Percentiles rank a stretch among this genome's conserved stretches.
Conservation (phyloP, 805 yeast genomes). For the Ogataea allantospora region DNA sequence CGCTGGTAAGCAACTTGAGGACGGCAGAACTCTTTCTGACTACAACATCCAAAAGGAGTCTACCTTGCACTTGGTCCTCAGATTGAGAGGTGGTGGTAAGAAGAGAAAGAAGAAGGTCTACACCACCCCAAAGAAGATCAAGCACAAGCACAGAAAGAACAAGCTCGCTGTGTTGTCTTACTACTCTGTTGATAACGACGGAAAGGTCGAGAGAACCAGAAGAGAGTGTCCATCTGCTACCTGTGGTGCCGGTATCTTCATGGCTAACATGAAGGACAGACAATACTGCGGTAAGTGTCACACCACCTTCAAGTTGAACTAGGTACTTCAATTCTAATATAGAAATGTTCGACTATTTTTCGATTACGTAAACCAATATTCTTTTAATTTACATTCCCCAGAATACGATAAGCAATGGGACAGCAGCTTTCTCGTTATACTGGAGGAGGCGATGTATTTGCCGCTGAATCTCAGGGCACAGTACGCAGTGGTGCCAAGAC, state of each 20-base stretch:
- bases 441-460: background rate
- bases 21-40: slow-evolving; percentile 97
- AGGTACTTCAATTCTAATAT: slow-evolving; percentile 2
- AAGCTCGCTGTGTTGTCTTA: slow-evolving; percentile 98
- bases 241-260: slow-evolving; percentile 99
- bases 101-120: slow-evolving; percentile 99
- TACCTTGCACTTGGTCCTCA: slow-evolving; percentile 90
- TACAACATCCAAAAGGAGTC: slow-evolving; percentile 99
- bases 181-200: slow-evolving; percentile 99
- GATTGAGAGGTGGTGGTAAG: slow-evolving; percentile 98
- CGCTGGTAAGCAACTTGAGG: slow-evolving; percentile 99
- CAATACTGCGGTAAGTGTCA: slow-evolving; percentile 99
- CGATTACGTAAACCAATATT: slow-evolving; percentile 5
- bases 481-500: background rate
- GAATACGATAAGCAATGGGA: slow-evolving; percentile 14
- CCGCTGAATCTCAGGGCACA: background rate
- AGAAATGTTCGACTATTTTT: background rate
- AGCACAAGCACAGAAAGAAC: slow-evolving; percentile 99
- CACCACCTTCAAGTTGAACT: slow-evolving; percentile 72
- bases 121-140: slow-evolving; percentile 99
- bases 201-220: slow-evolving; percentile 97
- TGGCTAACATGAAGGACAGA: slow-evolving; percentile 99
- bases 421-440: slow-evolving; percentile 12
- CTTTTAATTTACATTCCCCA: slow-evolving; percentile 2
- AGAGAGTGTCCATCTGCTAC: slow-evolving; percentile 91